Evolutionary conservation across 177 flowering plant genomes (phyloP), one percentile per base, ranked within the genome.

Genomic region (Telopea speciosissima): DNA sequence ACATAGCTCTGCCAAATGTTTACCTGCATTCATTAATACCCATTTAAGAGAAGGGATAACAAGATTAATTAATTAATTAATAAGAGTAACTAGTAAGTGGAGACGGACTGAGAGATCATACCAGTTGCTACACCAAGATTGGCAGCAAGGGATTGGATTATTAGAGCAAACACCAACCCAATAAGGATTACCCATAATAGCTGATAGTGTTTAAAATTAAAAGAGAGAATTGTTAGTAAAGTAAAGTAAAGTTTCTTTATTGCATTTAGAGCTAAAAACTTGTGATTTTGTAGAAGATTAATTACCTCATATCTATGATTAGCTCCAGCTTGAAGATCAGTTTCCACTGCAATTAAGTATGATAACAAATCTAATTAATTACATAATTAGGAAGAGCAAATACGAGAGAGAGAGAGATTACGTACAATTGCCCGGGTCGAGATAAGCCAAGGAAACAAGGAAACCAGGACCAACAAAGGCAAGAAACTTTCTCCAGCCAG

Each of bases 141-240:
- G 4, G 90, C 98, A 42, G 98, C 97, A 1, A 94, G 85, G 0
- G 97, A 92, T 63, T 94, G 98, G 26, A 94, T 94, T 28, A 92
- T 84, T 59, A 94, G 90, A 25, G 97, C 97, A 61, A 92, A 92
- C 13, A 90, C 66, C 70, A 92, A 63, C 36, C 97, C 98, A 36
- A 92, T 78, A 0, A 94, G 89, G 36, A 94, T 76, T 70, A 94
- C 89, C 98, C 98, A 94, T n/a, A 94, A 77, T 14, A 80, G 73
- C 80, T 80, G 73, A 16, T 11, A 67, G 24, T 23, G 54, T 11
- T 45, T 11, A n/a, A n/a, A n/a, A n/a, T n/a, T n/a, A n/a, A n/a
- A n/a, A n/a, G n/a, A n/a, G n/a, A n/a, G n/a, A n/a, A n/a, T n/a
- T n/a, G n/a, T n/a, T n/a, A n/a, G n/a, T n/a, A n/a, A n/a, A n/a